phyloP scores from a whole-genome alignment of 352 stramenopile species.

The Globisporangium camurandrum region DNA sequence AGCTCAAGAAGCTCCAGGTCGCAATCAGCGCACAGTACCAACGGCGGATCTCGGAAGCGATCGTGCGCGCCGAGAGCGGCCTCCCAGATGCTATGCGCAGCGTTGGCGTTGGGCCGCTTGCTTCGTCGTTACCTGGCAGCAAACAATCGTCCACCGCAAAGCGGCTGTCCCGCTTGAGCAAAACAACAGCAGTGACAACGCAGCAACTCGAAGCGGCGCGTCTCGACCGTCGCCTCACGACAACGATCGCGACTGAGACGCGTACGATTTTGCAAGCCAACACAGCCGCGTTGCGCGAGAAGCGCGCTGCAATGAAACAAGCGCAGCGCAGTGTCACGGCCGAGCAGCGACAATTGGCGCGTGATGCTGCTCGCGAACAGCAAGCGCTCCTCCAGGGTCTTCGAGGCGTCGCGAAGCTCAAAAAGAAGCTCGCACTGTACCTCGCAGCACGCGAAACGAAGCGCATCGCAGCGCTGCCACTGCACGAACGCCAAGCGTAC shows the following conservation, averaged over 20 bases:
- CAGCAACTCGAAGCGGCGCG: conserved; percentile 4
- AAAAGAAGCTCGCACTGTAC: conserved; percentile 51
- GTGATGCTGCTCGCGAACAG: conserved; percentile 33
- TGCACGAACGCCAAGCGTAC: conserved; percentile 57
- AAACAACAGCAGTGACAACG: no score
- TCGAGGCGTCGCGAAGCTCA: conserved; percentile 37
- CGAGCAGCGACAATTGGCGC: conserved; percentile 27
- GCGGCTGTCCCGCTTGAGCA: conserved; percentile 2
- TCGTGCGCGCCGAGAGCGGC: conserved; percentile 19
- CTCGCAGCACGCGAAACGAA: conserved; percentile 27
- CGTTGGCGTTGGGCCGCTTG: background rate
- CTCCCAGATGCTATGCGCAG: background rate
- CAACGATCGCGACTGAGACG: conserved; percentile 52
- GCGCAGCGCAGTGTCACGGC: conserved; percentile 21
- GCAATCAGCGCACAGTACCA: conserved; percentile 59
- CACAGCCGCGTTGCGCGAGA: conserved; percentile 28
- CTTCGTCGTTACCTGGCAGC: no score
- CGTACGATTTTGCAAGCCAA: conserved; percentile 38
- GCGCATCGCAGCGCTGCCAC: conserved; percentile 29
- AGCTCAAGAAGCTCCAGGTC: conserved; percentile 47
- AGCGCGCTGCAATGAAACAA: conserved; percentile 31
- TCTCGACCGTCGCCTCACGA: conserved; percentile 29
- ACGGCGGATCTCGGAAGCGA: conserved; percentile 34
- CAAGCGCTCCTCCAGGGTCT: conserved; percentile 35
- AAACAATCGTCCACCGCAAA: no score